These are phyloP conservation scores for Berkeleyomyces rouxiae DNA, from an alignment of 2,329 filamentous ascomycete genomes.

Conservation along the genomic window DNA sequence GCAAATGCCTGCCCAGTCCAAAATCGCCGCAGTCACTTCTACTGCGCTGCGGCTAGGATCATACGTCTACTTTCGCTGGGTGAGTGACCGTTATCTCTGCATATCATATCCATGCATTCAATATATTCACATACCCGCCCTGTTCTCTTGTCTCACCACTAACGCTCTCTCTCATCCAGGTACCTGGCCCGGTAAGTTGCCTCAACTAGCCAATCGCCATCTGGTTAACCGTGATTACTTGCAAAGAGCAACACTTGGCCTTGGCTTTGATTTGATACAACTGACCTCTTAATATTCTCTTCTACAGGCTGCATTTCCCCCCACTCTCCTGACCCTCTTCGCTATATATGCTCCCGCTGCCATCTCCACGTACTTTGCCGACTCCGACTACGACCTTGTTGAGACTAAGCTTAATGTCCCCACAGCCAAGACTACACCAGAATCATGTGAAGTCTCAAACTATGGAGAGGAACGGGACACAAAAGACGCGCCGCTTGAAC, in stretches of 20 bases:
- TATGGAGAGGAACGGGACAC: not conserved
- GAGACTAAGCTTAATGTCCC: constrained; percentile 41
- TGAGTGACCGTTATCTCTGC: constrained; percentile 19
- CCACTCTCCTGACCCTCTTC: constrained; percentile 38
- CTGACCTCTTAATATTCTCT: not conserved
- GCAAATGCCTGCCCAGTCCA: constrained; percentile 7
- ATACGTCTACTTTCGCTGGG: constrained; percentile 47
- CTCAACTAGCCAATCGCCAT: not conserved
- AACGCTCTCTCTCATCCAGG: constrained; percentile 10
- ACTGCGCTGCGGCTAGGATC: constrained; percentile 26
- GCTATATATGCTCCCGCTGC: constrained; percentile 51
- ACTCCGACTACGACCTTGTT: constrained; percentile 40
- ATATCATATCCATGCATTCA: constrained; percentile 8
- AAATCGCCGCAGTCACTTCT: constrained; percentile 22
- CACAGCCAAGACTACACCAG: constrained; percentile 22
- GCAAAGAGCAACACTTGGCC: too few species aligned
- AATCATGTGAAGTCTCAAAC: not conserved
- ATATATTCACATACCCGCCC: not conserved
- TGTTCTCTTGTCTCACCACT: not conserved
- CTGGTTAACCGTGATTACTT: too few species aligned
- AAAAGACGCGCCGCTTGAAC: not conserved
- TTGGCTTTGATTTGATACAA: not conserved
- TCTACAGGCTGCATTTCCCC: constrained; percentile 15
- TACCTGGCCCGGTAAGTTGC: constrained; percentile 20
- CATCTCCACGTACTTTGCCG: constrained; percentile 38